These are phyloP conservation scores for Hondaea fermentalgiana DNA, from an alignment of 108 stramenopile species.

Conservation along the genomic window DNA sequence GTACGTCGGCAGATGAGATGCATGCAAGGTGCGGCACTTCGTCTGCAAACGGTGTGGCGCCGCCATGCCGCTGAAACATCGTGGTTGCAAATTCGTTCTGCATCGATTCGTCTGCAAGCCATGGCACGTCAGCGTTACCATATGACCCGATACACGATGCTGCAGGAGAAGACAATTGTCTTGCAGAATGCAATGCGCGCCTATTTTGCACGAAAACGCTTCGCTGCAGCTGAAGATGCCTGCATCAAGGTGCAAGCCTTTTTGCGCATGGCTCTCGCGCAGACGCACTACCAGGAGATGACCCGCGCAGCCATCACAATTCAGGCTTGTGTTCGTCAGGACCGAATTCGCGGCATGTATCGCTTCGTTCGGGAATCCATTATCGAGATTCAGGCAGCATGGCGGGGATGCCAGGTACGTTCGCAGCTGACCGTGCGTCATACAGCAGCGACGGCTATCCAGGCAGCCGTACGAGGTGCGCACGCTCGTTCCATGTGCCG, in stretches of 20 bases:
- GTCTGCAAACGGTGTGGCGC: not conserved
- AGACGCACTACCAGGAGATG: not conserved
- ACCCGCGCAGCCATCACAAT: conserved; percentile 25
- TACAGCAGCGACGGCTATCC: conserved; percentile 26
- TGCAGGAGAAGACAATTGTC: no score
- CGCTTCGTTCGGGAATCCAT: not conserved
- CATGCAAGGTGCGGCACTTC: not conserved
- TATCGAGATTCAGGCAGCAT: not conserved
- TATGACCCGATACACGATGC: not conserved
- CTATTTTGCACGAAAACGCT: not conserved
- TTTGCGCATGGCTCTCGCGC: conserved; percentile 20
- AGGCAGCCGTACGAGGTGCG: not conserved
- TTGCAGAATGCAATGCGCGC: not conserved
- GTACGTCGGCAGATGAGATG: not conserved
- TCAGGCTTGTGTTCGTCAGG: conserved; percentile 33
- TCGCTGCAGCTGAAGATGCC: not conserved
- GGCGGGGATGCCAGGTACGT: not conserved
- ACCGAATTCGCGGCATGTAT: not conserved
- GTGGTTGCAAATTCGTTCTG: not conserved
- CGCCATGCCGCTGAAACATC: not conserved
- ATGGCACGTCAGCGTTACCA: not conserved
- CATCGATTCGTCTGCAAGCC: not conserved
- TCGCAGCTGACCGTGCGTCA: not conserved
- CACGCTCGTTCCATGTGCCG: not conserved
- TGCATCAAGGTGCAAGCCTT: conserved; percentile 12